Base-by-base conservation (phyloP, 106 monocot species). In the Posidonia australis region DNA sequence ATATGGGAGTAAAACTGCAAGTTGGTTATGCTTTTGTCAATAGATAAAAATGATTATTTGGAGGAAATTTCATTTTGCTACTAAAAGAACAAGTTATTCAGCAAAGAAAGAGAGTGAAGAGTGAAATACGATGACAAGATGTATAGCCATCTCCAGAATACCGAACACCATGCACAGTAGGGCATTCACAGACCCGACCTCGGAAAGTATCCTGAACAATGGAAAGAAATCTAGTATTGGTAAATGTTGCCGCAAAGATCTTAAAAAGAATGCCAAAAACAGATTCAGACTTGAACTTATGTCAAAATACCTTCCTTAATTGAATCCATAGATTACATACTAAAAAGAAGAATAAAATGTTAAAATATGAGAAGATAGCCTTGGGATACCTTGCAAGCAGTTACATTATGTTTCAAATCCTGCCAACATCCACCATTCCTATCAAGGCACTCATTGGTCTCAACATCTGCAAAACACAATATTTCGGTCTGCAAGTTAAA, bases 61-160 rank as follows among this genome's bases (percentile, higher is more conserved):
- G 13, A 25, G 22, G 28, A 30, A 12, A 12, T 4, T 30, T 1
- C 4, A 55, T 55, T 21, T 58, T 28, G 25, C 29, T 22, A 29
- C 25, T 28, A 17, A 27, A 29, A 6, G 25, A 58, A 5, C 2
- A 14, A 49, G 10, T 49, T 55, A 19, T 24, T 62, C 19, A 20
- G 14, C 28, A 31, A 32, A 43, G 42, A 18, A 62, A 32, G 14
- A 21, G 27, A 42, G 19, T 62, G n/a, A 64, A 17, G 49, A 17
- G 31, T 14, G 48, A 19, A 53, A 10, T 74, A 93, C 93, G 81
- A 76, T 70, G 70, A 66, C 93, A 93, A 32, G 79, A 86, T 51
- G 70, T 76, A 59, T 89, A 93, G 51, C 93, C 93, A 77, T 93
- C 86, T 71, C 93, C 93, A 45, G 81, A 68, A 68, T 86, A 93